These are phyloP conservation scores for Chytridiales sp. DNA, from an alignment of 371 early-diverging fungal genomes.

Conservation along the genomic window DNA sequence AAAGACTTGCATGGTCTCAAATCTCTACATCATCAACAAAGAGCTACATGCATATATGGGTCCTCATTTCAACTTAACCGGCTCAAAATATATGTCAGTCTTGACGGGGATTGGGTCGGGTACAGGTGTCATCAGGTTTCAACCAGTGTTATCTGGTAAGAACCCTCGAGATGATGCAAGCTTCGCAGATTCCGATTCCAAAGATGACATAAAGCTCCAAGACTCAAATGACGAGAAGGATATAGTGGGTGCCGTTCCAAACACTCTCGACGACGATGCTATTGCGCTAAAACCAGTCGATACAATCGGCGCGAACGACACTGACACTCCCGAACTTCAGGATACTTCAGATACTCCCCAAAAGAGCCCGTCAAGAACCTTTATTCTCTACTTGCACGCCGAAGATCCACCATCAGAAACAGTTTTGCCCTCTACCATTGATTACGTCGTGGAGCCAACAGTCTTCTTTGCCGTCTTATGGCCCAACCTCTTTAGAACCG, in stretches of 20 bases:
- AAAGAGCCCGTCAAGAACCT: too few species aligned
- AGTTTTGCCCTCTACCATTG: background rate
- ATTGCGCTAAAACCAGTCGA: background rate
- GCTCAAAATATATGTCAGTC: conserved; percentile 2
- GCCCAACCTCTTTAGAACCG: conserved; percentile 39
- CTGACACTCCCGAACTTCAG: background rate
- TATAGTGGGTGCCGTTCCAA: background rate
- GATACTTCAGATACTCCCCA: background rate
- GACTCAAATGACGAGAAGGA: background rate
- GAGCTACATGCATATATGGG: conserved; percentile 19
- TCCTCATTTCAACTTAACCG: background rate
- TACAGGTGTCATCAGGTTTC: conserved; percentile 21
- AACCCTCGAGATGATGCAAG: background rate
- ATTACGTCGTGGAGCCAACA: conserved; percentile 18
- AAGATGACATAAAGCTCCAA: background rate
- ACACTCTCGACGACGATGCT: background rate
- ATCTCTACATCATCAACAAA: conserved; percentile 21
- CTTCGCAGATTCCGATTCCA: background rate
- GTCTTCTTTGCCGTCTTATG: conserved; percentile 37
- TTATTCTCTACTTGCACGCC: conserved; percentile 3
- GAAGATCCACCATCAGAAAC: background rate
- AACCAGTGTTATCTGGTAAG: background rate
- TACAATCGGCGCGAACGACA: conserved; percentile 3
- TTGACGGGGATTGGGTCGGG: conserved; percentile 35
- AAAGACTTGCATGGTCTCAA: conserved; percentile 24